phyloP scores from a whole-genome alignment of 192 early-diverging fungal species.

The Chytriomyces confervae region DNA sequence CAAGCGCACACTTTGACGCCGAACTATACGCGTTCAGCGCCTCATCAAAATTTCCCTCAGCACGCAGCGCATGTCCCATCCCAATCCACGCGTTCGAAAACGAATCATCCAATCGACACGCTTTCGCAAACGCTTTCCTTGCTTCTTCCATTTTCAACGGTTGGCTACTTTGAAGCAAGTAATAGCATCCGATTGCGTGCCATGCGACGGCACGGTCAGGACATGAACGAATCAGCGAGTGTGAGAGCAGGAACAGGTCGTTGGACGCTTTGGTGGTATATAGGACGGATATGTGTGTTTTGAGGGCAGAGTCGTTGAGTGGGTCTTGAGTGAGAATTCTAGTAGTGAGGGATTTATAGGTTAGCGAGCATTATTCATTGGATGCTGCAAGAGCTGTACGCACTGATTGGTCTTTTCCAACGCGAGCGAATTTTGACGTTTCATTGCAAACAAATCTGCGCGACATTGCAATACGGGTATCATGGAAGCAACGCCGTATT shows the following conservation, averaged over 20 bases:
- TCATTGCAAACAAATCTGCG: conserved; percentile 13
- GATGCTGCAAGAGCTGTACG: neutral
- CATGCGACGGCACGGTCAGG: conserved; percentile 68
- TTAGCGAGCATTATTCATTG: neutral
- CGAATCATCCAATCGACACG: conserved; percentile 62
- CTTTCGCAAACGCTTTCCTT: conserved; percentile 69
- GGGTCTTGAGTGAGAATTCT: conserved; percentile 69
- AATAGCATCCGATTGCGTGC: conserved; percentile 83
- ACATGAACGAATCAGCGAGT: conserved; percentile 70
- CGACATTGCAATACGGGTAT: neutral
- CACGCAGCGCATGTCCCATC: conserved; percentile 78
- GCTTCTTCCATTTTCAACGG: conserved; percentile 62
- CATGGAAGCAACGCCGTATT: neutral
- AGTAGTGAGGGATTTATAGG: neutral
- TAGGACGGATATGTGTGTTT: conserved; percentile 71
- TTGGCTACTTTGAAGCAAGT: conserved; percentile 43
- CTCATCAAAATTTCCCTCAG: conserved; percentile 75
- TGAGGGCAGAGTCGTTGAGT: conserved; percentile 63
- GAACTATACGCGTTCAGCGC: conserved; percentile 77
- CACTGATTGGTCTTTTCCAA: conserved; percentile 48
- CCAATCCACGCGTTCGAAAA: conserved; percentile 81
- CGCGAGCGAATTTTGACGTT: neutral
- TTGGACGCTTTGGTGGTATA: conserved; percentile 66
- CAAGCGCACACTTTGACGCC: conserved; percentile 65
- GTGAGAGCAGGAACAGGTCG: conserved; percentile 74